Evolutionary conservation across 2,329 filamentous ascomycete genomes (phyloP), one percentile per base, ranked within the genome.

Genomic region (Pseudogymnoascus verrucosus): DNA sequence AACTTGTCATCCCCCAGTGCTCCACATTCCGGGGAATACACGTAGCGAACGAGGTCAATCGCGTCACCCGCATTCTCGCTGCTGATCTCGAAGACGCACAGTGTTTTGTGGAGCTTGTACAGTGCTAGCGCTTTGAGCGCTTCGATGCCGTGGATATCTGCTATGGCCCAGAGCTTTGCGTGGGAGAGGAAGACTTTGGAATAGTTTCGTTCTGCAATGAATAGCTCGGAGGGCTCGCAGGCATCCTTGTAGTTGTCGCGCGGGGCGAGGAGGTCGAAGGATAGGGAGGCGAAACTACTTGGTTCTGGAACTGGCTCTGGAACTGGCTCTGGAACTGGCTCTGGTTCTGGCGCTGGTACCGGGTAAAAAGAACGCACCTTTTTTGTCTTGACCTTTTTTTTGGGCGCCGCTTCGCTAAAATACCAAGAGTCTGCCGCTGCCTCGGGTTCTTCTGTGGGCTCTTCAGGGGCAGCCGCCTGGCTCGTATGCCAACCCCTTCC

Each of bases 41-140:
- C 63, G 65, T 63, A 67, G 31, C 61, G 62, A 1, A 64, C 62
- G 6, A 68, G 60, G 4, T 65, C 62, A 4, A 65, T 47, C 10
- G 68, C 28, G 60, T 68, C 68, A 1, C 28, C 23, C 23, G 64
- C 51, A 60, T 66, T 69, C 16, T 66, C 61, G 10, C 62, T 34
- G 16, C 60, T 36, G 11, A 67, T 59, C 31, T 64, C 6, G 42
- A 69, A 69, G 8, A 64, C 39, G 40, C 62, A 63, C 5, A 69
- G 47, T 2, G 68, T 69, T 37, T 64, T 67, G 60, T 68, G 67
- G 4, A 69, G 65, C 19, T 69, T 69, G 57, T 64, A 65, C 2
- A 69, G 39, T 0, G 65, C 62, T n/a, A 69, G 37, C 2, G 62
- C 63, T 47, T 69, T 69, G 54, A 69, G 47, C 11, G 66, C 59